Evolutionary conservation across 2,329 filamentous ascomycete genomes (phyloP), one percentile per base, ranked within the genome.

Genomic region (Xylariaceae sp.): DNA sequence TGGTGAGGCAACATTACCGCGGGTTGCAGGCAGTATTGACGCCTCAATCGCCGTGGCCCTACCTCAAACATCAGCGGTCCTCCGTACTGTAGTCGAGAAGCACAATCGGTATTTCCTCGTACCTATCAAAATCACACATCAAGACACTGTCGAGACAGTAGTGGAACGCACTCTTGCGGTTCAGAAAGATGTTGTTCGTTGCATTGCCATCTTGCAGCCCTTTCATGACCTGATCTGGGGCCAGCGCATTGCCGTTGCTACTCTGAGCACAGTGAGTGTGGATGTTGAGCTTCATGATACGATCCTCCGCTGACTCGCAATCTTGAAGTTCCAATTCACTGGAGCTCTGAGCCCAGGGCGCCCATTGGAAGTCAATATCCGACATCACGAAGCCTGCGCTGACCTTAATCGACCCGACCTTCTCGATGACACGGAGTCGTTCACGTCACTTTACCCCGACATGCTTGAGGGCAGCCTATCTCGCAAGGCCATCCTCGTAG

Each of bases 401-500:
- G 30, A 41, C 9, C 37, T 39, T 6, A 42, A 42, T 30, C 39
- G 39, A 11, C 32, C 42, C 1, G 28, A 31, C 18, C 34, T 37
- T 4, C n/a, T 39, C 17, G 36, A 41, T 28, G 7, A 34, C 30
- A 37, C 24, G 9, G 38, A 38, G 29, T 19, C 30, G 24, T 48
- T 41, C 40, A 15, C 31, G 9, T 31, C n/a, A 18, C 17, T 28
- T 29, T 39, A 42, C 16, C 22, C 37, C 13, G 31, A 38, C 9
- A 22, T 38, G 11, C 31, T 48, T 28, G 30, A 34, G 17, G 37
- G 34, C 29, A 44, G 22, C 19, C 15, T 29, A 4, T 22, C 16
- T 32, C 15, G 24, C 9, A 33, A 46, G 31, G 37, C n/a, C 36
- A 17, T 38, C 4, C 39, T 44, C 9, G 19, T 49, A 18, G n/a